Percentiles rank a stretch among this genome's conserved stretches.
phyloP scores from a whole-genome alignment of 1,284 basidiomycete genomes.

The Sanguinoderma infundibulare region DNA sequence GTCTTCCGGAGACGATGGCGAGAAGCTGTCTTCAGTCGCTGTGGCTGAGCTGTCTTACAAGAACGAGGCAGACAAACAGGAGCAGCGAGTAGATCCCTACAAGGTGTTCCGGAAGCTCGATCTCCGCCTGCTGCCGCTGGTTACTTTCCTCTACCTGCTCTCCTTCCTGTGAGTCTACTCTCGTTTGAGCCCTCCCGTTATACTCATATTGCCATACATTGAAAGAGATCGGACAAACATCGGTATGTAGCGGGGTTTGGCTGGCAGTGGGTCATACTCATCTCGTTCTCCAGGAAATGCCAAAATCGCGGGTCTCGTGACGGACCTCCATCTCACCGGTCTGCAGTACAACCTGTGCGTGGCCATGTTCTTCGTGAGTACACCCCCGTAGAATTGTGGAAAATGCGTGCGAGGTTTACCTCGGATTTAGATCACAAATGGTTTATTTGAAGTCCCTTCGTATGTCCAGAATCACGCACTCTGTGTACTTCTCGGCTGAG shows the following conservation, averaged over 20 bases:
- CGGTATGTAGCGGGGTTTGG: constrained; percentile 66
- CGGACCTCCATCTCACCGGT: constrained; percentile 18
- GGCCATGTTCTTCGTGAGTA: constrained; percentile 22
- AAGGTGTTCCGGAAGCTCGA: constrained; percentile 30
- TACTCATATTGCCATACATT: constrained; percentile 36
- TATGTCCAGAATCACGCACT: constrained; percentile 1
- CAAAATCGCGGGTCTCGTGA: constrained; percentile 21
- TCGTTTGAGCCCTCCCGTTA: constrained; percentile 18
- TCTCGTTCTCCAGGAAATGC: constrained; percentile 16
- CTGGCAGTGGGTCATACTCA: constrained; percentile 33
- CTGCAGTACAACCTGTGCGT: constrained; percentile 23
- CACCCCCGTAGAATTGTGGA: background rate
- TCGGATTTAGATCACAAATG: constrained; percentile 19
- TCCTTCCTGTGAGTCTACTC: constrained; percentile 28
- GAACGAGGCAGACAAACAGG: background rate
- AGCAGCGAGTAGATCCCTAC: background rate
- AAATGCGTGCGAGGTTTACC: background rate
- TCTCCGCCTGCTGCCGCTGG: constrained; percentile 48
- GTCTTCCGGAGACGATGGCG: background rate
- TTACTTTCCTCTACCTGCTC: constrained; percentile 66
- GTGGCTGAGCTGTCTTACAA: too few species aligned
- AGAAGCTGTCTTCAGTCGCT: background rate
- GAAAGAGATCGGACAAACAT: constrained; percentile 69
- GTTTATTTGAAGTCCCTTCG: constrained; percentile 22
- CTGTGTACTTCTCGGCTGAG: background rate